Evolutionary conservation across 495 filamentous ascomycete species (phyloP).

Genomic region (Cudoniella acicularis): DNA sequence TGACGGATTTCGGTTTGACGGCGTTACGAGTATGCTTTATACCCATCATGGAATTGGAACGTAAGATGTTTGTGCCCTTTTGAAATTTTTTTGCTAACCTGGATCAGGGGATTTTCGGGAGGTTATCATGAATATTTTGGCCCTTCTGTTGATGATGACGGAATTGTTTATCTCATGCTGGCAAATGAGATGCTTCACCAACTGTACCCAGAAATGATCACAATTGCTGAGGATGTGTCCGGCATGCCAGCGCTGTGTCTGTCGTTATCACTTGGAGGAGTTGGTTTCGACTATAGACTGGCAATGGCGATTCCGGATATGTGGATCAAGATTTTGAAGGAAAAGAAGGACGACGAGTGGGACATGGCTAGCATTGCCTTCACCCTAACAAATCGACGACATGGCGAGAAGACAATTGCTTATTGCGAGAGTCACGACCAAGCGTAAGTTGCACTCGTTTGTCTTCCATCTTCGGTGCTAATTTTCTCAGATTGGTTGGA

Average conservation of each 20-base stretch:
- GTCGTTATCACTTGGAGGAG: slow-evolving; percentile 76
- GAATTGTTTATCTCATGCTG: slow-evolving; percentile 91
- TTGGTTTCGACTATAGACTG: slow-evolving; percentile 95
- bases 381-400: slow-evolving; percentile 85
- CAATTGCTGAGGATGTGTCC: slow-evolving; percentile 94
- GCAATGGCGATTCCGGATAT: slow-evolving; percentile 98
- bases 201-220: slow-evolving; percentile 81
- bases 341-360: slow-evolving; percentile 89
- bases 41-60: slow-evolving; percentile 95
- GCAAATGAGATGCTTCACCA: slow-evolving; percentile 95
- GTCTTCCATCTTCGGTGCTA: slow-evolving; percentile 1
- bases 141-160: slow-evolving; percentile 86
- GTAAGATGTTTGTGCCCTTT: slow-evolving; percentile 52
- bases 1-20: slow-evolving; percentile 96
- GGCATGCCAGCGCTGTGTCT: slow-evolving; percentile 96
- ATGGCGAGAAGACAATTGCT: slow-evolving; percentile 98
- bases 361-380: slow-evolving; percentile 80
- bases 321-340: slow-evolving; percentile 98
- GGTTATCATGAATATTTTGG: slow-evolving; percentile 99
- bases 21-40: slow-evolving; percentile 98
- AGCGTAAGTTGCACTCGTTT: slow-evolving; percentile 62
- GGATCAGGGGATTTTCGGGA: slow-evolving; percentile 82
- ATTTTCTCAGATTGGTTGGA: slow-evolving; percentile 70
- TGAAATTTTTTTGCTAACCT: slow-evolving; percentile 10
- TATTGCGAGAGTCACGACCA: slow-evolving; percentile 97